Base-by-base conservation (phyloP, 1,284 basidiomycete species). In the Ceratobasidium sp. region DNA sequence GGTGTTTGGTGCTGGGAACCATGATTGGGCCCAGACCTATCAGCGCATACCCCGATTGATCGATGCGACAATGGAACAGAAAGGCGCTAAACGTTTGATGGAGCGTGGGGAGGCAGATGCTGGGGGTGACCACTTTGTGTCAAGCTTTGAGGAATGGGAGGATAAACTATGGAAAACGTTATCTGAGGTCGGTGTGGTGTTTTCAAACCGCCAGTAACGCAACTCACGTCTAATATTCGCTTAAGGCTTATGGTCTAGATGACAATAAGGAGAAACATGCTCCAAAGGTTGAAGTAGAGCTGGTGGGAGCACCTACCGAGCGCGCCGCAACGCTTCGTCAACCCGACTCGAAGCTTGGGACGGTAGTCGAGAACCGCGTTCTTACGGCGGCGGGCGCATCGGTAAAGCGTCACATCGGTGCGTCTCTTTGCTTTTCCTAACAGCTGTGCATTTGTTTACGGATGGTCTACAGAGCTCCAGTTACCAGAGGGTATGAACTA, bases 1-100 rank as follows among this genome's bases (percentile, higher is more conserved):
- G 7, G 87, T 90, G 44, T 90, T 90, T 79, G 89, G 89, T 0
- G 89, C 88, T 67, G 89, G 89, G 6, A 89, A 90, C 82, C 86
- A 85, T 75, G 89, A 90, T 81, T 90, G 89, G 89, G 86, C 85
- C 28, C 82, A 84, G 51, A 89, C 89, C 1, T 90, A 86, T 82
- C 89, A 90, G 83, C 84, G 85, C 18, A 86, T 90, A 40, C 89
- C 89, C 6, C 86, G 69, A 67, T 80, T 87, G 5, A 84, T 88
- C 79, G 89, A 90, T 81, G 81, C 83, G 18, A 79, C 83, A 15
- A 80, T 90, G 6, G 86, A 83, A 51, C 81, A 84, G 69, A 84
- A 83, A 42, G 89, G 89, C 1, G 89, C 83, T 20, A 84, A 84
- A 76, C 83, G 87, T 33, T 81, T 90, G 12, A 67, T 87, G 18